These are phyloP conservation scores for Sphagnum contortum DNA, from an alignment of 225 moss, liverwort and hornwort genomes.

Conservation along the genomic window DNA sequence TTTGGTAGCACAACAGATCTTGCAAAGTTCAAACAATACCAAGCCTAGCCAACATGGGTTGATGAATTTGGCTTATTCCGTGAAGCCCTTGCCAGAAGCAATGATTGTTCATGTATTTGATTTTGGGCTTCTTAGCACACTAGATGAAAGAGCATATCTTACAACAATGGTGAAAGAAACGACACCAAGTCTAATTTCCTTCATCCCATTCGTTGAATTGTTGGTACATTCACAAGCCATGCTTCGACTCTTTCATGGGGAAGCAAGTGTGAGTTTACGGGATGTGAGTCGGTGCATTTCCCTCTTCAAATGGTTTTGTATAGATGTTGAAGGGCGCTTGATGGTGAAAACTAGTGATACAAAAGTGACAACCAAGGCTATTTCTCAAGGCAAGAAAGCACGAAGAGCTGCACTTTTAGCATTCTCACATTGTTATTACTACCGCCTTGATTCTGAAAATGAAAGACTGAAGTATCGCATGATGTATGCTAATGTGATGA, in stretches of 20 bases:
- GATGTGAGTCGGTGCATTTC: slow-evolving; percentile 46
- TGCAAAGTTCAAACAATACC: no score
- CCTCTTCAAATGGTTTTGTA: slow-evolving; percentile 28
- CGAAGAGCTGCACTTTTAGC: slow-evolving; percentile 39
- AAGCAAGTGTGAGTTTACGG: slow-evolving; percentile 50
- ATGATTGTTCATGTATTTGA: slow-evolving; percentile 59
- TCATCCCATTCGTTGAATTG: slow-evolving; percentile 28
- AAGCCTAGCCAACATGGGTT: no score
- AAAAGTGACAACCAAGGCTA: no score
- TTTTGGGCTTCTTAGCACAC: slow-evolving; percentile 41
- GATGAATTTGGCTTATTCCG: slow-evolving; percentile 36
- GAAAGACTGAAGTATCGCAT: slow-evolving; percentile 29
- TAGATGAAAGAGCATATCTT: slow-evolving; percentile 45
- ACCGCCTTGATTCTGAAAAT: slow-evolving; percentile 30
- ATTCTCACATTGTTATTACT: slow-evolving; percentile 50
- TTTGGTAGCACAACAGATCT: slow-evolving; percentile 31
- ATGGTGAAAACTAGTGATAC: background rate
- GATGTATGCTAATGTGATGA: slow-evolving; percentile 23
- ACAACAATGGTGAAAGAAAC: slow-evolving; percentile 31
- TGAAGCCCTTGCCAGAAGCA: slow-evolving; percentile 48
- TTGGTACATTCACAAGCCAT: slow-evolving; percentile 48
- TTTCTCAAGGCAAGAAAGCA: background rate
- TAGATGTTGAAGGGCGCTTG: slow-evolving; percentile 28
- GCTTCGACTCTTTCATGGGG: slow-evolving; percentile 32
- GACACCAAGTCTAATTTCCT: slow-evolving; percentile 9